These are phyloP conservation scores for Diplodia corticola DNA, from an alignment of 2,329 filamentous ascomycete genomes.

Conservation along the genomic window DNA sequence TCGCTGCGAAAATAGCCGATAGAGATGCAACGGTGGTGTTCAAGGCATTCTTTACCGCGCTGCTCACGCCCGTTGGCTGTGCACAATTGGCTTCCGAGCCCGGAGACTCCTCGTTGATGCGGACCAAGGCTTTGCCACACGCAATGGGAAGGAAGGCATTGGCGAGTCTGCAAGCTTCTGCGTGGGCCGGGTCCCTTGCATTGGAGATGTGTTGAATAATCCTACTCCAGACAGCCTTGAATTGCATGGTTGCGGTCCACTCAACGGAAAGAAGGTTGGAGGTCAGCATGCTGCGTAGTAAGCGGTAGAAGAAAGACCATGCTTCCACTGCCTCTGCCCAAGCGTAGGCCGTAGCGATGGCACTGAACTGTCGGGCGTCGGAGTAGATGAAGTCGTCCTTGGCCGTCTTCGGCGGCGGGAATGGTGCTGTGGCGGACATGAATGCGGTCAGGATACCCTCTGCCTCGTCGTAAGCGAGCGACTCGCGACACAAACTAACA, in stretches of 20 bases:
- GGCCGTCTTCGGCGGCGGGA: background rate
- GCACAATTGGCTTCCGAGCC: constrained; percentile 31
- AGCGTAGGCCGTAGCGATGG: constrained; percentile 28
- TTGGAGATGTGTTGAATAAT: constrained; percentile 37
- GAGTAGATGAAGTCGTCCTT: constrained; percentile 34
- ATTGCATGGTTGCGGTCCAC: constrained; percentile 40
- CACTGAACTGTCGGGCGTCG: constrained; percentile 31
- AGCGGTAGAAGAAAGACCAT: constrained; percentile 37
- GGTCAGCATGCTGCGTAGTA: constrained; percentile 37
- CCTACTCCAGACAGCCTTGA: constrained; percentile 39
- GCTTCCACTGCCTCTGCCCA: constrained; percentile 36
- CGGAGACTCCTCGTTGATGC: constrained; percentile 25
- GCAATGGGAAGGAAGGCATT: constrained; percentile 33
- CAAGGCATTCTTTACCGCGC: constrained; percentile 35
- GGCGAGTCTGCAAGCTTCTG: constrained; percentile 34
- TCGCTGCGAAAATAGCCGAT: constrained; percentile 7
- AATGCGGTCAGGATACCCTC: constrained; percentile 37
- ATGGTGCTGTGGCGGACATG: constrained; percentile 15
- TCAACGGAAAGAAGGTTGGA: constrained; percentile 39
- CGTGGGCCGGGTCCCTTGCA: constrained; percentile 31
- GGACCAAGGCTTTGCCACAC: constrained; percentile 33
- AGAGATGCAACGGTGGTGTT: constrained; percentile 7
- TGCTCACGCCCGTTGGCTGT: constrained; percentile 31
- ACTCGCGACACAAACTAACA: constrained; percentile 34
- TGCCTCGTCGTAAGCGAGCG: constrained; percentile 37